phyloP scores from a whole-genome alignment of 1,284 basidiomycete genomes.

The Flammula alnicola region DNA sequence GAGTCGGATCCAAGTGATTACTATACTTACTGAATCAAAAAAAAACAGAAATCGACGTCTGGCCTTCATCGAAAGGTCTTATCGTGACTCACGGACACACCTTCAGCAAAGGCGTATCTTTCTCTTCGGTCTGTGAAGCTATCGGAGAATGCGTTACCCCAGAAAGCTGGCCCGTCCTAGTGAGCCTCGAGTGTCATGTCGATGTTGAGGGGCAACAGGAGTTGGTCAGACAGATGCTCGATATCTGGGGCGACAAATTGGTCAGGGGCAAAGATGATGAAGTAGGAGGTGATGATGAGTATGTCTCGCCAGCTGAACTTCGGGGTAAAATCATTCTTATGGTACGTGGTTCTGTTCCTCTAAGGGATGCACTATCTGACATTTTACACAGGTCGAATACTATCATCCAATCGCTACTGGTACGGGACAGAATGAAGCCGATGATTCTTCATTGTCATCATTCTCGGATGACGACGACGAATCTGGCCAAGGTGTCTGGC shows the following conservation, averaged over 20 bases:
- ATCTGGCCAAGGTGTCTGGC: conserved; percentile 20
- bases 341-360: conserved; percentile 40
- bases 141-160: conserved; percentile 49
- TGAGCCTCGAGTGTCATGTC: conserved; percentile 71
- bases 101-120: conserved; percentile 51
- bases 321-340: conserved; percentile 62
- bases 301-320: conserved; percentile 51
- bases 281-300: conserved; percentile 37
- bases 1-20: conserved; percentile 10
- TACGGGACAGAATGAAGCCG: conserved; percentile 23
- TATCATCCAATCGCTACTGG: conserved; percentile 41
- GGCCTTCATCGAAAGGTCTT: conserved; percentile 58
- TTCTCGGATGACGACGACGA: conserved; percentile 25
- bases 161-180: conserved; percentile 59
- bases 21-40: not conserved
- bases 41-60: conserved; percentile 64
- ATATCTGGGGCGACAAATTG: conserved; percentile 60
- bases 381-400: conserved; percentile 55
- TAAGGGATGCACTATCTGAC: not conserved
- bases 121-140: conserved; percentile 55
- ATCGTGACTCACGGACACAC: conserved; percentile 69
- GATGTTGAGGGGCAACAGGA: conserved; percentile 51
- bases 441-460: conserved; percentile 27
- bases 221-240: conserved; percentile 59
- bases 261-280: conserved; percentile 43